Evolutionary conservation across 345 rosid genomes (phyloP), one percentile per base, ranked within the genome.

Genomic region (Erodium maritimum): DNA sequence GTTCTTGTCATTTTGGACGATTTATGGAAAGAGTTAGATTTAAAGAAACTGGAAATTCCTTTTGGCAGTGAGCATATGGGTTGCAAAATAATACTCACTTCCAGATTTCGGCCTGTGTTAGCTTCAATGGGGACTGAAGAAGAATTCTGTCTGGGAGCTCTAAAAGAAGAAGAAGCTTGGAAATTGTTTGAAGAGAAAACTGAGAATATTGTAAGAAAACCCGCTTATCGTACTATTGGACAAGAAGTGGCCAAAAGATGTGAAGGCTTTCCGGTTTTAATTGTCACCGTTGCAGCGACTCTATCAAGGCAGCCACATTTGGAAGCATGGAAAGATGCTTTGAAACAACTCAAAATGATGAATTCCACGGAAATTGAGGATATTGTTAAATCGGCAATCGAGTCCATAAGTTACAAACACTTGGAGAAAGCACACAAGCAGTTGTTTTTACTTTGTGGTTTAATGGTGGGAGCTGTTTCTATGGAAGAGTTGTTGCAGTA

Each of bases 81-180:
- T 25, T 65, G 71, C 64, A 79, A 71, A 29, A 0, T 76, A 17
- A 19, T 76, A 17, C 0, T 79, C 21, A 71, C 78, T 0, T 67
- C 80, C 0, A 68, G 71, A 51, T 8, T 34, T 62, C 24, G n/a
- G 64, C 66, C 77, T 23, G 56, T 9, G 18, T 3, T n/a, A 33
- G 55, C n/a, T n/a, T n/a, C n/a, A n/a, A n/a, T n/a, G n/a, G n/a
- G n/a, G n/a, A n/a, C n/a, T n/a, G n/a, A n/a, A n/a, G n/a, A n/a
- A n/a, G n/a, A n/a, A n/a, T n/a, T n/a, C n/a, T n/a, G n/a, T n/a
- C n/a, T n/a, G n/a, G n/a, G n/a, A n/a, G n/a, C n/a, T n/a, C n/a
- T n/a, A n/a, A n/a, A n/a, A n/a, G n/a, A n/a, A n/a, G n/a, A n/a
- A n/a, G n/a, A n/a, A n/a, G n/a, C n/a, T n/a, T n/a, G n/a, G n/a